Conservation (phyloP, 2,329 filamentous ascomycete genomes). For the Monosporascus sp. region DNA sequence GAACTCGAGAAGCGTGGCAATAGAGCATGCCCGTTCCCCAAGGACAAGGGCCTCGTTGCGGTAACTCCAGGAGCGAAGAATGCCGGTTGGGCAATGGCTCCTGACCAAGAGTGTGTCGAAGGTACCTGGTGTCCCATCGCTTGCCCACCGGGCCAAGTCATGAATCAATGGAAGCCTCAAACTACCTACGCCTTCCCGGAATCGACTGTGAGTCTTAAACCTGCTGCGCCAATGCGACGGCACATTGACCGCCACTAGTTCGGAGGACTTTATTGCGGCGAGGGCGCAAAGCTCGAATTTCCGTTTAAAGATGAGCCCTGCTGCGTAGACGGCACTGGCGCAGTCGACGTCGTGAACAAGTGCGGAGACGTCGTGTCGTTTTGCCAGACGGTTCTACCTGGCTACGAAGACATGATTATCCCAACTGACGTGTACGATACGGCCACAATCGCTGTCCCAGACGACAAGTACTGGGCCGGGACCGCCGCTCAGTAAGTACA, state of each 20-base stretch:
- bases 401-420: constrained; percentile 78
- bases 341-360: constrained; percentile 63
- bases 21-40: constrained; percentile 59
- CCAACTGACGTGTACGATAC: constrained; percentile 60
- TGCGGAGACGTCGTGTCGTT: constrained; percentile 59
- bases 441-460: constrained; percentile 66
- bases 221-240: background rate
- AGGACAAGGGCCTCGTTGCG: constrained; percentile 59
- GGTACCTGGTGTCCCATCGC: constrained; percentile 73
- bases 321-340: constrained; percentile 64
- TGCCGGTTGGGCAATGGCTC: constrained; percentile 75
- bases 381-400: constrained; percentile 75
- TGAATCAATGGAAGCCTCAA: constrained; percentile 71
- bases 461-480: constrained; percentile 61
- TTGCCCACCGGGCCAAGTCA: constrained; percentile 70
- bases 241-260: constrained; percentile 43
- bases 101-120: constrained; percentile 63
- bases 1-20: constrained; percentile 47
- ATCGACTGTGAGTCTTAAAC: constrained; percentile 59
- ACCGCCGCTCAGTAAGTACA: constrained; percentile 68
- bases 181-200: constrained; percentile 65
- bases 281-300: constrained; percentile 60
- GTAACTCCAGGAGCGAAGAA: constrained; percentile 62
- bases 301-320: constrained; percentile 64
- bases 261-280: constrained; percentile 69